Evolutionary conservation across 805 yeast genomes (phyloP), one percentile per base, ranked within the genome.

Genomic region (Starmerella etchellsii): DNA sequence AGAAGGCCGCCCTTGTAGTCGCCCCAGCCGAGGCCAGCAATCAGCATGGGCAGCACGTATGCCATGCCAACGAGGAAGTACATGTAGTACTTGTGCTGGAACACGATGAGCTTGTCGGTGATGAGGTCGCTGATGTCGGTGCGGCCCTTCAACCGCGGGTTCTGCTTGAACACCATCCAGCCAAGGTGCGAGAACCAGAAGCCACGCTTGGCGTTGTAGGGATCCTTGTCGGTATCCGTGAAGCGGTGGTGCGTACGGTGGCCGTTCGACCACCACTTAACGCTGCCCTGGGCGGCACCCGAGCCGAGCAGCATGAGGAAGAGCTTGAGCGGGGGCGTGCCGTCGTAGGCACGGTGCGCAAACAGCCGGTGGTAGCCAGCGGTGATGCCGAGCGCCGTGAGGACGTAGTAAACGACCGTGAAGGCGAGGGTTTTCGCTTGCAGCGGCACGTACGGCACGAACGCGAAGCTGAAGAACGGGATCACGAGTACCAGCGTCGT

Each of bases 241-340:
- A 71, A 81, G 43, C 88, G 73, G 61, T 87, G 96, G 63, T 87
- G 96, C 3, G 91, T 85, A 44, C 94, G 67, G 64, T 87, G 97
- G 34, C 81, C 68, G 14, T 78, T 67, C 19, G 81, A 78, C 94
- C 94, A 84, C 71, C 78, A 71, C 54, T 77, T 68, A 11, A 77
- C 73, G 2, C 82, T 70, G 4, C 94, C 94, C 40, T 83, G 64
- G 2, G 85, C 94, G 7, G 78, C 74, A 49, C 82, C 78, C 15
- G 78, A 63, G 5, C 88, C 87, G 33, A 75, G 65, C 0, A 76
- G 53, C n/a, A 76, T 71, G 43, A 78, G 69, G 23, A 67, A 53
- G 27, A 68, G 44, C 42, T 70, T 70, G 26, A 81, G 47, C 2
- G 67, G 60, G 14, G 58, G 53, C 20, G 62, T 51, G n/a, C 71